A percentile compares a stretch with the other conserved stretches of the same genome.
These are phyloP conservation scores for Globisporangium ultimum DNA, from an alignment of 352 stramenopile species.

Conservation along the genomic window DNA sequence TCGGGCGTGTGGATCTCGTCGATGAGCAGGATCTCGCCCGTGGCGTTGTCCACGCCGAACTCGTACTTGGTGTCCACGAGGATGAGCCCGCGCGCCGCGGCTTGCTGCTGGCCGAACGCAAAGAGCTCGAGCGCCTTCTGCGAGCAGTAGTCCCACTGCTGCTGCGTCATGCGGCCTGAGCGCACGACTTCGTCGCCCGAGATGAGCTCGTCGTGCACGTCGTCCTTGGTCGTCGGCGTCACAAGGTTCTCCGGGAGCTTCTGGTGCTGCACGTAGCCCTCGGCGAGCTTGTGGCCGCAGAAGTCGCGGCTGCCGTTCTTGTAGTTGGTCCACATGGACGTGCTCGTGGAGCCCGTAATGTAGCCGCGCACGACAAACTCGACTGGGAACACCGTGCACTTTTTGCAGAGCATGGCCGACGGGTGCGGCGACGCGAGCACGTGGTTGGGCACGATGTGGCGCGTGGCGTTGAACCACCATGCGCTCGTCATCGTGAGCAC, in stretches of 20 bases:
- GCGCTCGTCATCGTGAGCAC: slow-evolving; percentile 96
- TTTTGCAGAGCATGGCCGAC: slow-evolving; percentile 95
- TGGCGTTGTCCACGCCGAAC: slow-evolving; percentile 66
- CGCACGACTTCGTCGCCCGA: slow-evolving; percentile 91
- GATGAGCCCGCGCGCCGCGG: slow-evolving; percentile 92
- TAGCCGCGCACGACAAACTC: slow-evolving; percentile 98
- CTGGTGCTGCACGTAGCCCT: slow-evolving; percentile 97
- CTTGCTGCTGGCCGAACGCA: slow-evolving; percentile 91
- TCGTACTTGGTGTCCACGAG: slow-evolving; percentile 99
- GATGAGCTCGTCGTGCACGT: slow-evolving; percentile 98
- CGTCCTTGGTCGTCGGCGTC: slow-evolving; percentile 99
- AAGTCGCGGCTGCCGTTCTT: slow-evolving; percentile 93
- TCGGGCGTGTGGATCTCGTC: slow-evolving; percentile 99
- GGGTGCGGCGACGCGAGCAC: slow-evolving; percentile 92
- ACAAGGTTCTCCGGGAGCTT: slow-evolving; percentile 94
- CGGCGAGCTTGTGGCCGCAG: slow-evolving; percentile 93
- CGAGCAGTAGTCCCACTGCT: slow-evolving; percentile 95
- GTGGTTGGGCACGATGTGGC: slow-evolving; percentile 97
- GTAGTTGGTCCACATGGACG: slow-evolving; percentile 99
- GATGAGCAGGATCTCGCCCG: slow-evolving; percentile 94
- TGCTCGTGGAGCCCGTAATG: slow-evolving; percentile 96
- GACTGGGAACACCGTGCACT: slow-evolving; percentile 96
- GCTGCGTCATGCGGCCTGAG: slow-evolving; percentile 94
- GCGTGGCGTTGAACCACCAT: slow-evolving; percentile 96
- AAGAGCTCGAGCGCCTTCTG: slow-evolving; percentile 91